A percentile compares a stretch with the other conserved stretches of the same genome.
Evolutionary conservation across 2,329 filamentous ascomycete genomes (phyloP).

Genomic region (Samsoniella hepiali): DNA sequence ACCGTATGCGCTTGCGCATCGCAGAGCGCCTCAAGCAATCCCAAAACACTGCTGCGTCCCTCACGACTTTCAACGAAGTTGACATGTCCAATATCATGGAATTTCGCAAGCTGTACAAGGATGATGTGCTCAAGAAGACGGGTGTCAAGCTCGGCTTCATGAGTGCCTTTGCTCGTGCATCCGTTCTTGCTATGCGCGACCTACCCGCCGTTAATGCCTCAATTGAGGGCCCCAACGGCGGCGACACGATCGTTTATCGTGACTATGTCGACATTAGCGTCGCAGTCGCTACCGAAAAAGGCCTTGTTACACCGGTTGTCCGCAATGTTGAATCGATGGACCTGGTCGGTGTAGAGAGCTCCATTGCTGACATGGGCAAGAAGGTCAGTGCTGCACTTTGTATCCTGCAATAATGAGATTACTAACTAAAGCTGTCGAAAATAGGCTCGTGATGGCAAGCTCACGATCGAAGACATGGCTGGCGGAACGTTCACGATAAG

Average conservation of each 20-base stretch:
- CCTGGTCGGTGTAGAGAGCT: slow-evolving; percentile 81
- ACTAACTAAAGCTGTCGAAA: slow-evolving; percentile 20
- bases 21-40: slow-evolving; percentile 98
- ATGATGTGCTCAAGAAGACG: slow-evolving; percentile 91
- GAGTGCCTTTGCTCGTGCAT: slow-evolving; percentile 92
- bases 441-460: slow-evolving; percentile 87
- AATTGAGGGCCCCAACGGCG: slow-evolving; percentile 91
- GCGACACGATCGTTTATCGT: slow-evolving; percentile 96
- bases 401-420: slow-evolving; percentile 13
- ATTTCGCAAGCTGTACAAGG: slow-evolving; percentile 96
- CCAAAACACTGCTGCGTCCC: slow-evolving; percentile 93
- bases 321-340: slow-evolving; percentile 89
- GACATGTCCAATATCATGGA: slow-evolving; percentile 99
- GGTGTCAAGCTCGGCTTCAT: slow-evolving; percentile 99
- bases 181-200: slow-evolving; percentile 88
- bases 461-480: slow-evolving; percentile 99
- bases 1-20: slow-evolving; percentile 96
- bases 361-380: slow-evolving; percentile 91
- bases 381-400: slow-evolving; percentile 59
- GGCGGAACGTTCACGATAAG: slow-evolving; percentile 97
- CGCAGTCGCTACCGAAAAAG: slow-evolving; percentile 95
- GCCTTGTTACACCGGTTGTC: slow-evolving; percentile 92
- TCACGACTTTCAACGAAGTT: slow-evolving; percentile 98
- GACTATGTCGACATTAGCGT: slow-evolving; percentile 98
- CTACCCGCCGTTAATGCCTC: slow-evolving; percentile 94